Base-by-base conservation (phyloP, 805 yeast species). In the Saturnispora hagleri region DNA sequence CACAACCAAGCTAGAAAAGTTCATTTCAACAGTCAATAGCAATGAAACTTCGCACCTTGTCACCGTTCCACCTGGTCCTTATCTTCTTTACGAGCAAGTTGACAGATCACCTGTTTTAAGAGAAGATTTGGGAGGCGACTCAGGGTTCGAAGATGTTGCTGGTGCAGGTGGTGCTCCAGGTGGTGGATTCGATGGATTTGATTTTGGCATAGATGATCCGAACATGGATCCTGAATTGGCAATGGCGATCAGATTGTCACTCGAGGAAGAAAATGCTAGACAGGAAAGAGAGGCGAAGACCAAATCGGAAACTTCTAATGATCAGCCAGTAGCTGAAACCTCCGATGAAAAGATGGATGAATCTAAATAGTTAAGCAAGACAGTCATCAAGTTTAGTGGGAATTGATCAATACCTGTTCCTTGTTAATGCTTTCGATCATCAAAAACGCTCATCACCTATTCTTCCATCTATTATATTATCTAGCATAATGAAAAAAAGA, bases 171-270 rank as follows among this genome's bases (percentile, higher is more conserved):
- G 73, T 12, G 76, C 71, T 47, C 28, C 48, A n/a, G 60, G 51
- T 13, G 73, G 69, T 26, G 64, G 57, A 15, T 60, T 48, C 26
- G 77, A 68, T 27, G 76, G 69, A n/a, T 76, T 73, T 53, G 77
- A 72, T 47, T 81, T 80, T 69, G 88, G 82, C 52, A 76, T 84
- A 62, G 80, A 79, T 40, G 98, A 91, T 68, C 91, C 96, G 33
- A 82, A 82, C 58, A 85, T 89, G 81, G 99, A 93, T 62, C 98
- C 98, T 33, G 99, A 93, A 69, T 79, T 93, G 64, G 99, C 98
- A 0, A 75, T 93, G 74, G 99, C 98, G 1, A 78, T 93, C 62
- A 82, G 98, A 65, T 74, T 93, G 68, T 91, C 98, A 0, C 74
- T 93, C 62, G 98, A 93, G 64, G 99, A 93, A 64, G 98, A 91